Evolutionary conservation across 345 rosid species (phyloP), one percentile per base, ranked within the genome.

Genomic region (Laguncularia racemosa): DNA sequence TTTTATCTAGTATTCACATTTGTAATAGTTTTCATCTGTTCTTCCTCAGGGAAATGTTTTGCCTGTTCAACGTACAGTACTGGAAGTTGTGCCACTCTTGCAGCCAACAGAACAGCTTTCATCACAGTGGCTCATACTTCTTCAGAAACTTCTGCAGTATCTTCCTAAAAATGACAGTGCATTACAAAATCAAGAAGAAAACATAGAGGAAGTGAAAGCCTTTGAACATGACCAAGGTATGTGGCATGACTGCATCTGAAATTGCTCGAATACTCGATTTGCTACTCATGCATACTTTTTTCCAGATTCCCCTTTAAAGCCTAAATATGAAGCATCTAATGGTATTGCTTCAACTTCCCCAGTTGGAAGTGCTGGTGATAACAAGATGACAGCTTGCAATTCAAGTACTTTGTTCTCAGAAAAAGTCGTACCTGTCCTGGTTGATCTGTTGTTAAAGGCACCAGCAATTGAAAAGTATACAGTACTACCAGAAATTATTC

Each of bases 61-160:
- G 19, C 96, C 93, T 64, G 78, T 86, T 56, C 84, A 89, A 54
- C 90, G 96, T 38, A 72, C 85, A 55, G 80, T 81, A 66, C 76
- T 93, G 63, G 99, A 89, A 63, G 72, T 85, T 64, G 69, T 87
- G 65, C 97, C 97, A 28, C 71, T 81, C 55, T 62, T 93, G 71
- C 72, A 67, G 44, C 99, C 99, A 50, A 67, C 85, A 14, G 89
- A 87, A 61, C 79, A 79, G 51, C 85, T 93, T 77, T 78, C 96
- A 52, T 81, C 97, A 55, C 78, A 84, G 89, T 89, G 99, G 99
- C 81, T 79, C 45, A 59, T 82, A 65, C 76, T 93, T 51, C 81
- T 82, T 13, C 72, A 88, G 71, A 83, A 79, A 57, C 76, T 83
- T 70, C 71, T 85, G 69, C 76, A 72, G 64, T 87, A 93, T 76